Base-by-base conservation (phyloP, 768 basidiomycete species). In the Rhodotorula sphaerocarpa region DNA sequence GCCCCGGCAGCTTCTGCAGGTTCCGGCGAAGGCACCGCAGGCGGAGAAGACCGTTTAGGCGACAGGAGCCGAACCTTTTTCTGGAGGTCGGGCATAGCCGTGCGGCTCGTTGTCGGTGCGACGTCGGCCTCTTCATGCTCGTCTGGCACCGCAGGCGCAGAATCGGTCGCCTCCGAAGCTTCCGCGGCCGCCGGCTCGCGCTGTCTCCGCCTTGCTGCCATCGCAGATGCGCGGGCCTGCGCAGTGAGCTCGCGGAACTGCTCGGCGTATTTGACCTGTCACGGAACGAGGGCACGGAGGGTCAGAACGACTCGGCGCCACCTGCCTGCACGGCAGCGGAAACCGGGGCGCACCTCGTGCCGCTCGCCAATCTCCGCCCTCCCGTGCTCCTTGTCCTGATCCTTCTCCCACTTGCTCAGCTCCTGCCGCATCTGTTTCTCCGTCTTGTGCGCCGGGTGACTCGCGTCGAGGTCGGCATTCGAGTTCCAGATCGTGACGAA, bases 401-500 rank as follows among this genome's bases (percentile, higher is more conserved):
- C 45, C 44, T 34, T 36, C 39, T 68, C 67, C 67, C 67, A 68
- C 27, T 18, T 12, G 25, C 2, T 2, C 14, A 68, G 41, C 25
- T 61, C 59, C 21, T 34, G 34, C 23, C 44, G 25, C n/a, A 68
- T 25, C 31, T 61, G 46, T 21, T 15, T 34, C 9, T 36, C 34
- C 5, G 7, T 45, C 46, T 57, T 41, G 51, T 57, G 61, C 31
- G n/a, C 28, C 42, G 55, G n/a, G 15, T 53, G 33, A 14, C 50
- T 30, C 5, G 21, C 6, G 2, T 31, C 21, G 6, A 61, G n/a
- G 34, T 68, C 67, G 23, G 36, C 41, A 47, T 68, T 68, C 3
- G 67, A 39, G 59, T 68, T 68, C 62, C 62, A 64, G 1, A 61
- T 20, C 16, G 39, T 50, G 14, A 55, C 30, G 51, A 47, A 68